Evolutionary conservation across 257 asterid genomes (phyloP).

Genomic region (Mentha longifolia): DNA sequence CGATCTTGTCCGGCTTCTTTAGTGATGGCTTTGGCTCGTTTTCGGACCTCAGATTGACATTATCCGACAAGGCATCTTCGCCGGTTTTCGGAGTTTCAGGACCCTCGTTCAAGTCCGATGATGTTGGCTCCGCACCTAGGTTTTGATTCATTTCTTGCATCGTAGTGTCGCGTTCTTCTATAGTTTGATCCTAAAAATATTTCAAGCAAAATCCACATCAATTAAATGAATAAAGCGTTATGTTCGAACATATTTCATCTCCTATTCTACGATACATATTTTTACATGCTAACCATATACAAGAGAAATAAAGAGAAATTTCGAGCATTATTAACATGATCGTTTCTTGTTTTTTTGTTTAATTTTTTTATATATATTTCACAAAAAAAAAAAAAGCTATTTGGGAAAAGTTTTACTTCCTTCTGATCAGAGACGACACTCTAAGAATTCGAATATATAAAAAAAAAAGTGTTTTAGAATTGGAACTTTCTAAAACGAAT

Average conservation of each 20-base stretch:
- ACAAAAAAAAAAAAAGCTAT: too few species aligned
- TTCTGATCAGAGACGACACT: background rate
- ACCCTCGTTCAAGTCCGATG: constrained; percentile 40
- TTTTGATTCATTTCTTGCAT: constrained; percentile 37
- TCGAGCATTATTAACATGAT: too few species aligned
- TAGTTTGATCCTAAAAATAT: constrained; percentile 48
- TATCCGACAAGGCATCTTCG: constrained; percentile 42
- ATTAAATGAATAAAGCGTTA: background rate
- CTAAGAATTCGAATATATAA: background rate
- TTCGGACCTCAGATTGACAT: constrained; percentile 40
- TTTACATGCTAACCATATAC: background rate
- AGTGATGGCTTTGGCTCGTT: constrained; percentile 53
- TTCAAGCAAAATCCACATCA: constrained; percentile 18
- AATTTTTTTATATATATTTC: too few species aligned
- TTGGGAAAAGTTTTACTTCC: constrained; percentile 7
- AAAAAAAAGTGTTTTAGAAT: background rate
- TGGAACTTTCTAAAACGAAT: constrained; percentile 38
- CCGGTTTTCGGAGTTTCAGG: constrained; percentile 33
- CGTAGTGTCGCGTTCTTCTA: constrained; percentile 37
- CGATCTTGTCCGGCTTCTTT: constrained; percentile 85
- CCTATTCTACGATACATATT: background rate
- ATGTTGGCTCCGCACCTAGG: constrained; percentile 32
- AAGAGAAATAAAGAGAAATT: background rate
- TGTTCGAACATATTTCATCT: background rate
- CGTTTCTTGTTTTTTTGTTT: too few species aligned